These are phyloP conservation scores for Begonia masoniana DNA, from an alignment of 306 rosid species.

Conservation along the genomic window DNA sequence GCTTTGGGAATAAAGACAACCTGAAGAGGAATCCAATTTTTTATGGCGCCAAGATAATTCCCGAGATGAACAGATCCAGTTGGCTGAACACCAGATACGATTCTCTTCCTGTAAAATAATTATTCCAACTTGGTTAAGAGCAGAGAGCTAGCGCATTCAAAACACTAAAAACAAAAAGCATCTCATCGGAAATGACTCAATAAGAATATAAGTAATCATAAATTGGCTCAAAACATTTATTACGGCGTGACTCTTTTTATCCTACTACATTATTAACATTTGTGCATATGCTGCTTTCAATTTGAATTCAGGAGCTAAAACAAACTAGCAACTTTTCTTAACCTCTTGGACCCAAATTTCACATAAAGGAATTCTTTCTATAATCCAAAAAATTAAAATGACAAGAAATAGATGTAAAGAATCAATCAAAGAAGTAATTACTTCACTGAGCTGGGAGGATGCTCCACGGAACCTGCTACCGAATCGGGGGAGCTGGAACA, in stretches of 20 bases:
- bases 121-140: constrained; percentile 1
- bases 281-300: too few species aligned
- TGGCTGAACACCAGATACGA: constrained; percentile 95
- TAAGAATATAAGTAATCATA: too few species aligned
- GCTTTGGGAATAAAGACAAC: constrained; percentile 14
- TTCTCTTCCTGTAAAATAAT: constrained; percentile 53
- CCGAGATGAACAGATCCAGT: constrained; percentile 94
- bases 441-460: constrained; percentile 42
- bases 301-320: neutral
- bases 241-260: too few species aligned
- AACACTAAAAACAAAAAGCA: too few species aligned
- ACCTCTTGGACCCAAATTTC: neutral
- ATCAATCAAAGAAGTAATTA: constrained; percentile 16
- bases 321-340: neutral
- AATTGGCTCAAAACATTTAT: too few species aligned
- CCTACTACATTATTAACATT: too few species aligned
- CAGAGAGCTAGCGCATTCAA: neutral
- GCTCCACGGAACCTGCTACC: constrained; percentile 18
- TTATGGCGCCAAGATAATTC: constrained; percentile 88
- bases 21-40: constrained; percentile 90
- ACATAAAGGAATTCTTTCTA: neutral
- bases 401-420: neutral
- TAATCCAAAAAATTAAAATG: neutral
- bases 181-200: too few species aligned
- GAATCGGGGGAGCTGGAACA: constrained; percentile 27